Evolutionary conservation across 2,329 filamentous ascomycete species (phyloP).

Genomic region (Aureobasidium zeae): DNA sequence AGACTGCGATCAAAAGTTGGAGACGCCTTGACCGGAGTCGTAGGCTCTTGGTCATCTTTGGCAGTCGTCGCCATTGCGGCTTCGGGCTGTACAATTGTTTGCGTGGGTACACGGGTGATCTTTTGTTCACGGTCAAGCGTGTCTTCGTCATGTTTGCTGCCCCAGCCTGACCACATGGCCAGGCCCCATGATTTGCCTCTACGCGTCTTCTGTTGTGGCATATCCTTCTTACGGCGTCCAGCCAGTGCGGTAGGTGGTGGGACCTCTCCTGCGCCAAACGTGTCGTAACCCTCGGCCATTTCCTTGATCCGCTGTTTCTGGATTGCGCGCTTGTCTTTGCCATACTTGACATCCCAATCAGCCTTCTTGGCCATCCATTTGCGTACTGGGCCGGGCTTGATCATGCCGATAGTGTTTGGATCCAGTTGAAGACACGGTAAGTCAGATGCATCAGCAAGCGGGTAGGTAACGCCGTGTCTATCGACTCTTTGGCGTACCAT

Average conservation of each 20-base stretch:
- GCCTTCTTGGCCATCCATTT: conserved; percentile 74
- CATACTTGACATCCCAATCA: conserved; percentile 65
- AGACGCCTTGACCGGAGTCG: background rate
- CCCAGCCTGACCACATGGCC: conserved; percentile 78
- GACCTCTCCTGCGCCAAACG: conserved; percentile 59
- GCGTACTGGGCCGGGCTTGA: conserved; percentile 68
- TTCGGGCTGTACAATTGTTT: conserved; percentile 4
- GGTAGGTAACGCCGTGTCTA: conserved; percentile 63
- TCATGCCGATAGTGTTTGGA: conserved; percentile 59
- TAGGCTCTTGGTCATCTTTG: background rate
- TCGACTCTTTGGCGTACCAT: conserved; percentile 91
- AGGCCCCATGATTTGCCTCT: conserved; percentile 54
- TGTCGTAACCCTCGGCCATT: conserved; percentile 60
- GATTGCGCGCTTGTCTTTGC: conserved; percentile 58
- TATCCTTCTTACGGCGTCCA: conserved; percentile 49
- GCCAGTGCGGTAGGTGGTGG: conserved; percentile 80
- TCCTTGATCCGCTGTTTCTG: conserved; percentile 67
- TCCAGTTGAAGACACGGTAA: conserved; percentile 58
- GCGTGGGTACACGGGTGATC: conserved; percentile 29
- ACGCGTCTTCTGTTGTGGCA: conserved; percentile 39
- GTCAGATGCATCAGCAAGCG: conserved; percentile 54
- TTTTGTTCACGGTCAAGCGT: conserved; percentile 55
- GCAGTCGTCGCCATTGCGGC: background rate
- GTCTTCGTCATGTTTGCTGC: conserved; percentile 75
- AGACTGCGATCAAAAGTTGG: conserved; percentile 7